Conservation (phyloP, 1,139 yeast genomes). For the Debaryomyces udenii region DNA sequence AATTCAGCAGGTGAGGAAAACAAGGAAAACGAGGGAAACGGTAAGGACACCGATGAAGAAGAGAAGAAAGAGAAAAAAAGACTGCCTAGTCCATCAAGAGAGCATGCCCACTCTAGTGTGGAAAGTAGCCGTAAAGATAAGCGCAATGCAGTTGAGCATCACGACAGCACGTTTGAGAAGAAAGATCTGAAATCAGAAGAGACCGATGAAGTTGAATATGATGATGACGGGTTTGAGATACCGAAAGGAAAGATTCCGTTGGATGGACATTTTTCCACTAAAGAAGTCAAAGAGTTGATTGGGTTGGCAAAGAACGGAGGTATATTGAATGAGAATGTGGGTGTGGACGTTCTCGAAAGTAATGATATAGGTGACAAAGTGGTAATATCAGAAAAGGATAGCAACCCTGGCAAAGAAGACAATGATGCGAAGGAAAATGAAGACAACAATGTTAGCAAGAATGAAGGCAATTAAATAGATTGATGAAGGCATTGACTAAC, state of each 20-base stretch:
- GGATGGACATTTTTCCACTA: conserved; percentile 45
- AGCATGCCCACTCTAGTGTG: background rate
- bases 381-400: conserved; percentile 12
- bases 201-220: conserved; percentile 19
- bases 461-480: conserved; percentile 5
- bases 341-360: conserved; percentile 29
- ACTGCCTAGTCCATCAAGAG: background rate
- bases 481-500: too few species aligned
- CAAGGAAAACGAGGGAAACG: background rate
- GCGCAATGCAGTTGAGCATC: conserved; percentile 3
- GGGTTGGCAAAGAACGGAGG: conserved; percentile 37
- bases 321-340: conserved; percentile 28
- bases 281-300: conserved; percentile 35
- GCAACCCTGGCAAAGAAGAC: background rate
- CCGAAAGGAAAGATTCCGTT: conserved; percentile 45
- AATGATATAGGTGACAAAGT: conserved; percentile 21
- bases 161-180: conserved; percentile 10
- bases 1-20: conserved; percentile 11
- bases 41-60: background rate
- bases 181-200: conserved; percentile 10
- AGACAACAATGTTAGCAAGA: conserved; percentile 8
- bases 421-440: conserved; percentile 9
- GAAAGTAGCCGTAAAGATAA: background rate
- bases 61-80: background rate
- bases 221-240: conserved; percentile 40